Evolutionary conservation across 2,329 filamentous ascomycete genomes (phyloP).

Genomic region (Alternaria sp.): DNA sequence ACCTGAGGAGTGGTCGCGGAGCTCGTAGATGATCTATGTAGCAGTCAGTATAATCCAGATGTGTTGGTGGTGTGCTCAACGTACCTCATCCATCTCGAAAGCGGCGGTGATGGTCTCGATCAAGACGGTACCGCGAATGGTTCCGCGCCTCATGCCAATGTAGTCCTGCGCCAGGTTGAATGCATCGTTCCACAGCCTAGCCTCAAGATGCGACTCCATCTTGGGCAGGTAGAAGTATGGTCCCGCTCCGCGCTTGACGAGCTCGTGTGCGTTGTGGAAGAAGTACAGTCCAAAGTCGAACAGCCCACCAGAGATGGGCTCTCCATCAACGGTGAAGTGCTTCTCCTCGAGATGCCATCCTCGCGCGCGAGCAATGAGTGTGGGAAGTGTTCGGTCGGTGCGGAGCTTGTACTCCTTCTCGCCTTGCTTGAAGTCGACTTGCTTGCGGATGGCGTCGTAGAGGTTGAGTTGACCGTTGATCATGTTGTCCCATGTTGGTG

Average conservation of each 20-base stretch:
- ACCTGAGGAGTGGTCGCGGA: conserved; percentile 93
- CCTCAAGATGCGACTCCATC: conserved; percentile 98
- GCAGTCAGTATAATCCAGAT: conserved; percentile 15
- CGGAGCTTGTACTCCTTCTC: conserved; percentile 97
- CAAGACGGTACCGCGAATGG: conserved; percentile 91
- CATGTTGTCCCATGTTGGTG: conserved; percentile 99
- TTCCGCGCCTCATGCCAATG: conserved; percentile 86
- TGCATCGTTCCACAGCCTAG: conserved; percentile 95
- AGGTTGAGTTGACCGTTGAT: conserved; percentile 97
- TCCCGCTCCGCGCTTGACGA: conserved; percentile 80
- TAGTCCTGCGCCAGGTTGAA: conserved; percentile 97
- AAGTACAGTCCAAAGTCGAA: conserved; percentile 99
- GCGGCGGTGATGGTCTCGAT: conserved; percentile 98
- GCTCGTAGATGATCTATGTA: conserved; percentile 88
- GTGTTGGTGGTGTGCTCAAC: background rate
- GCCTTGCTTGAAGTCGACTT: conserved; percentile 96
- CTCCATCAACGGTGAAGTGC: conserved; percentile 93
- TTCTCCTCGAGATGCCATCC: conserved; percentile 99
- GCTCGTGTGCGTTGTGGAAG: conserved; percentile 94
- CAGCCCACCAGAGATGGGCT: conserved; percentile 88
- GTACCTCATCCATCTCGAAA: conserved; percentile 95
- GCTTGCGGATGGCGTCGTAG: conserved; percentile 90
- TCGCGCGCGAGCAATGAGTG: conserved; percentile 90
- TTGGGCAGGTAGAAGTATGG: conserved; percentile 99
- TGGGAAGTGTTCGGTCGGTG: conserved; percentile 84